Evolutionary conservation across 345 rosid species (phyloP), one percentile per base, ranked within the genome.

Genomic region (Stellera chamaejasme): DNA sequence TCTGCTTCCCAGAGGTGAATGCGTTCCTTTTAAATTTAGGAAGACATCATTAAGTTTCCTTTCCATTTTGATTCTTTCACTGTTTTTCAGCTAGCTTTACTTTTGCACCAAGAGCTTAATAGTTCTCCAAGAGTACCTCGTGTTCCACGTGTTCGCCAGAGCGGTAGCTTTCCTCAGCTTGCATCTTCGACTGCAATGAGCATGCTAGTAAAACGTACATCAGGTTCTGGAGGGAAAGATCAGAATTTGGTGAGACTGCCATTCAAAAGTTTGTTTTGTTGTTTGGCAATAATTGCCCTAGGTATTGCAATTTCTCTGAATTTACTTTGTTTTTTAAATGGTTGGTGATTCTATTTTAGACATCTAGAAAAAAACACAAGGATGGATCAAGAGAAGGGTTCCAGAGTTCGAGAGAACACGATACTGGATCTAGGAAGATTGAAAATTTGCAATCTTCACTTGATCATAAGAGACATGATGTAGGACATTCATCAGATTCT

Each of bases 81-180:
- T 56, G 43, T 32, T 73, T 48, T 48, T 19, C 80, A 94, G 99
- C 96, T 94, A 58, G 99, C 99, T 25, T 73, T 94, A 66, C 90
- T 88, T 80, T 65, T 93, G 75, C 99, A 93, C 76, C 96, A 93
- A 76, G 94, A 93, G 66, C 97, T 93, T 72, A 90, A 94, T 56
- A 90, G 99, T 68, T 90, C 97, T 71, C 97, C 95, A 50, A 82
- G 99, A 66, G 99, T 94, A 50, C 95, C 96, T 64, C 95, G 96
- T 58, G 97, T 94, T 46, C 99, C 99, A 10, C 92, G 96, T 49
- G 83, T 89, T 60, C 90, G 96, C 51, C 86, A 90, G 55, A 69
- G 90, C 14, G 88, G 91, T 51, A 83, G 85, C 77, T 80, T 84
- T 49, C 92, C 96, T 48, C 81, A 83, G 69, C 66, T 84, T 66